Evolutionary conservation across 495 filamentous ascomycete genomes (phyloP).

Genomic region (Podospora sp.): DNA sequence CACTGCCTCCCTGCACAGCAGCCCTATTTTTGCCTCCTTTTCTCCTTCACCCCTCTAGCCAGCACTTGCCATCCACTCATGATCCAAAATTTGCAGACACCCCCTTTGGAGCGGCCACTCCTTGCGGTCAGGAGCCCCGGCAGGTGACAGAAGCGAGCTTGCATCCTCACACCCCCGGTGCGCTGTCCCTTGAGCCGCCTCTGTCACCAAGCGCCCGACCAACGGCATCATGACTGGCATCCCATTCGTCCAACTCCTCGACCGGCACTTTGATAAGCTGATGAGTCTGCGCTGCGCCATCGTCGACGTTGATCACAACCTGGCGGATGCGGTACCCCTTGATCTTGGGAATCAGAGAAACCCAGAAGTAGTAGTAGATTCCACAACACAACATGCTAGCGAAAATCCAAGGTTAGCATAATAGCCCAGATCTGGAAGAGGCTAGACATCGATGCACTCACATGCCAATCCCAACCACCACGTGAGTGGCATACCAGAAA

Average conservation of each 20-base stretch:
- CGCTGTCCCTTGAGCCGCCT: too few relatives aligned
- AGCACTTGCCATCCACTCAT: too few relatives aligned
- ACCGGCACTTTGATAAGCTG: constrained; percentile 57
- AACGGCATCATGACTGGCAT: constrained; percentile 58
- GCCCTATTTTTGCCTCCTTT: too few relatives aligned
- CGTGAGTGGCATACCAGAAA: constrained; percentile 70
- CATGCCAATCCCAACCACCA: constrained; percentile 58
- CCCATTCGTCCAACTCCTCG: constrained; percentile 53
- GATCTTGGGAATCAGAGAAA: constrained; percentile 53
- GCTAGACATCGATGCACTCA: too few relatives aligned
- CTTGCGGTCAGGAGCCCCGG: too few relatives aligned
- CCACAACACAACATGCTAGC: constrained; percentile 52
- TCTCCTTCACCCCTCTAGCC: too few relatives aligned
- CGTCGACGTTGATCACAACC: constrained; percentile 52
- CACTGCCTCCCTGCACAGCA: too few relatives aligned
- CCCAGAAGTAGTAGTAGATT: constrained; percentile 61
- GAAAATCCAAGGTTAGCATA: not conserved
- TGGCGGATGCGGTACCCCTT: constrained; percentile 58
- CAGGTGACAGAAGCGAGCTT: too few relatives aligned
- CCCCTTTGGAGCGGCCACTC: too few relatives aligned
- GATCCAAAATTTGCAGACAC: too few relatives aligned
- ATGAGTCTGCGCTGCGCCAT: constrained; percentile 52
- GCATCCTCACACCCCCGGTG: too few relatives aligned
- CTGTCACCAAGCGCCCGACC: constrained; percentile 33
- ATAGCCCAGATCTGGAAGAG: not conserved